A percentile compares a stretch with the other conserved stretches of the same genome.
These are phyloP conservation scores for Xylariaceae sp. DNA, from an alignment of 2,329 filamentous ascomycete species.

Conservation along the genomic window DNA sequence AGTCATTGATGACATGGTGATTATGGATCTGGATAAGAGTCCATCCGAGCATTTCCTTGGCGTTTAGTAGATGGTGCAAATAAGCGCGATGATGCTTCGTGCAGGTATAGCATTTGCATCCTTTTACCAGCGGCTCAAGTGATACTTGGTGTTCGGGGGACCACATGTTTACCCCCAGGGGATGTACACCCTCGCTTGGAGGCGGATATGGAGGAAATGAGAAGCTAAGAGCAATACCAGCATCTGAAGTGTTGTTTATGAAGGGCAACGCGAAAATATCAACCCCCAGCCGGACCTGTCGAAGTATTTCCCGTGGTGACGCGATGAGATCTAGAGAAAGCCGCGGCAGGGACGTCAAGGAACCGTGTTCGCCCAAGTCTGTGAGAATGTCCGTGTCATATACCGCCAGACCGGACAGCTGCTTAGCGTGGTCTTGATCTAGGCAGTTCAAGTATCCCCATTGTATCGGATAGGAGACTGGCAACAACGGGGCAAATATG, in stretches of 20 bases:
- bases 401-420: constrained; percentile 71
- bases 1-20: constrained; percentile 68
- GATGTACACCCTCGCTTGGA: constrained; percentile 32
- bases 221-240: constrained; percentile 83
- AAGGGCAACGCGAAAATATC: constrained; percentile 83
- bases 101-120: constrained; percentile 83
- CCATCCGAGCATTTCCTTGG: constrained; percentile 98
- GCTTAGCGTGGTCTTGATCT: constrained; percentile 59
- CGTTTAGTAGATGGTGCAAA: constrained; percentile 81
- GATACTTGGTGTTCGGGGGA: constrained; percentile 61
- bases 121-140: constrained; percentile 60
- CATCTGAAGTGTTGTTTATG: constrained; percentile 73
- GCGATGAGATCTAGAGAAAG: constrained; percentile 65
- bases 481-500: constrained; percentile 70
- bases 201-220: constrained; percentile 60
- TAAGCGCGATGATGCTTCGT: constrained; percentile 82
- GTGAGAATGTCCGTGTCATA: constrained; percentile 73
- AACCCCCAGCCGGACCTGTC: constrained; percentile 74
- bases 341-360: constrained; percentile 67
- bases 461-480: constrained; percentile 75
- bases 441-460: constrained; percentile 78
- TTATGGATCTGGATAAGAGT: constrained; percentile 92
- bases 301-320: constrained; percentile 76
- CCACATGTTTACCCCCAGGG: constrained; percentile 83
- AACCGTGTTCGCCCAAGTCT: constrained; percentile 60